Base-by-base conservation (phyloP, 2,329 filamentous ascomycete genomes). In the Colletotrichum neosansevieriae region DNA sequence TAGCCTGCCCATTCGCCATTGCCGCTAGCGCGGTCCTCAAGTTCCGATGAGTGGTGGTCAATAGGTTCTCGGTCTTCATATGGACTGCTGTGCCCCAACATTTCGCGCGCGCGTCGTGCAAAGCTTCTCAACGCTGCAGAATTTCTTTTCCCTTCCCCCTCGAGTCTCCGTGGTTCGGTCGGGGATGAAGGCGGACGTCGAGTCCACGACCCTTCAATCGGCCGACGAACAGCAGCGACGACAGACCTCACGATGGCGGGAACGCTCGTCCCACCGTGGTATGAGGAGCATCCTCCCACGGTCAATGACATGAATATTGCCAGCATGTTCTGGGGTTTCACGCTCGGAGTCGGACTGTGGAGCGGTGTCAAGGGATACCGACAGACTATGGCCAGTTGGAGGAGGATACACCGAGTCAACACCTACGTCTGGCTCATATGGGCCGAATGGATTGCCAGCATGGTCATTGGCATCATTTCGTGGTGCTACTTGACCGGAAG, bases 371-470 rank as follows among this genome's bases (percentile, higher is more conserved):
- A 76, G 45, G 78, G 75, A 7, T 72, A 73, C 24, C 74, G 75
- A 60, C 81, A 83, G 69, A 80, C 79, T 3, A 71, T 72, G 45
- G 65, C 71, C 24, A 75, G 77, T 57, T 75, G 73, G 64, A 74
- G 72, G 38, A 74, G 77, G 50, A 77, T 76, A 65, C 73, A 75
- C 32, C 74, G 75, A 11, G 72, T 78, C 42, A 79, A 75, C 19
- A 71, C 75, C 4, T 84, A 83, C 61, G 73, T 82, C 42, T 72
- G 75, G 63, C 74, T 82, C 72, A 77, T 83, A 49, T 83, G 82
- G 81, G 58, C 75, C 19, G 80, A 82, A 67, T 73, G 80, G 50
- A 44, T 77, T 10, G 73, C 77, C 2, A 80, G 76, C 68, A 71
- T 76, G 7, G 67, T 75, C 9, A 79, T 81, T 51, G 76, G 76